A percentile compares a stretch with the other conserved stretches of the same genome.
Conservation (phyloP, 352 stramenopile species). For the Phytophthora lateralis region DNA sequence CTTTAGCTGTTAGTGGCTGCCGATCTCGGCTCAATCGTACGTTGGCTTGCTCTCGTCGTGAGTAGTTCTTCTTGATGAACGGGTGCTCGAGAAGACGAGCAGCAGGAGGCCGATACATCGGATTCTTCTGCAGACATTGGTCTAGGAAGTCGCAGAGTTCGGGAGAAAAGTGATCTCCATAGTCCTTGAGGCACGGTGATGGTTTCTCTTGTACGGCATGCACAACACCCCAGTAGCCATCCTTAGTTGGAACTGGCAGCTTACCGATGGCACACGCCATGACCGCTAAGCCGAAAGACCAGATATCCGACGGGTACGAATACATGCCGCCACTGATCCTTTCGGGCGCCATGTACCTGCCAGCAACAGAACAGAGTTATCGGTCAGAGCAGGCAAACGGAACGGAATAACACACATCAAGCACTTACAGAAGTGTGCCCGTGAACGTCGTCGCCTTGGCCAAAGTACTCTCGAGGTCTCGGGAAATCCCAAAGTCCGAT, state of each 20-base stretch:
- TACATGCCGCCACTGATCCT: slow-evolving; percentile 92
- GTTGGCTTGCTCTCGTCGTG: slow-evolving; percentile 34
- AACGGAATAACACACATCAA: background rate
- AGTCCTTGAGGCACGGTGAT: slow-evolving; percentile 68
- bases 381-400: background rate
- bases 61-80: slow-evolving; percentile 73
- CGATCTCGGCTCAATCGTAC: slow-evolving; percentile 27
- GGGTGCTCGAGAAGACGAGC: slow-evolving; percentile 62
- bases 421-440: slow-evolving; percentile 85
- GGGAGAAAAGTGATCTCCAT: slow-evolving; percentile 64
- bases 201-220: slow-evolving; percentile 83
- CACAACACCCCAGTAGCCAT: slow-evolving; percentile 92
- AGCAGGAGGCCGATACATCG: slow-evolving; percentile 59
- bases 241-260: slow-evolving; percentile 79
- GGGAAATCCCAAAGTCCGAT: slow-evolving; percentile 86
- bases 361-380: background rate
- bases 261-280: slow-evolving; percentile 90
- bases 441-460: slow-evolving; percentile 91
- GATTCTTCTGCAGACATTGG: slow-evolving; percentile 82
- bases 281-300: slow-evolving; percentile 80
- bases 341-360: slow-evolving; percentile 93
- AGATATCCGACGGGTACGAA: slow-evolving; percentile 87
- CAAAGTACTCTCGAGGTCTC: slow-evolving; percentile 83
- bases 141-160: slow-evolving; percentile 82
- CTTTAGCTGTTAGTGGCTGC: slow-evolving; percentile 23